Evolutionary conservation across 2,329 filamentous ascomycete species (phyloP), one percentile per base, ranked within the genome.

Genomic region (Exutisphaerella laricina): DNA sequence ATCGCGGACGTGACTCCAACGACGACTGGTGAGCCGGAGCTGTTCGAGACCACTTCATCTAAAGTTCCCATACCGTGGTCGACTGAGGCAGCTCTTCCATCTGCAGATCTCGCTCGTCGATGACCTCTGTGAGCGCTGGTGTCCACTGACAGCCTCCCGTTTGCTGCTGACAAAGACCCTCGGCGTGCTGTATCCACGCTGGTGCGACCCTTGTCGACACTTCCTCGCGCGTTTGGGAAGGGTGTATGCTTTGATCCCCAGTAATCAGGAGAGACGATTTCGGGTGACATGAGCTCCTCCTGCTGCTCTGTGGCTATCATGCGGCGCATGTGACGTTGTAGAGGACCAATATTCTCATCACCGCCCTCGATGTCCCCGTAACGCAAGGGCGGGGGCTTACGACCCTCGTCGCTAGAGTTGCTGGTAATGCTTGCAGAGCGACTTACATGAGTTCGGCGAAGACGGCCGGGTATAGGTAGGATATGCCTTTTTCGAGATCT

Each of bases 291-390:
- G 6, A 50, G 41, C 35, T 65, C 58, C 7, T 56, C 63, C 44
- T 56, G 58, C n/a, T 64, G 62, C 30, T 72, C 68, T 33, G 66
- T 61, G 34, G 67, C 65, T 39, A 73, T 63, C 49, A 72, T 55
- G 8, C 61, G 53, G 33, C 65, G 60, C 60, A 73, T 66, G 36
- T 70, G 70, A 17, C 67, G 57, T 39, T 69, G 67, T 16, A 74
- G 58, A 4, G 71, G 69, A 5, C 69, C 70, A 14, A 63, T 69
- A 37, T 73, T 72, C 39, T 68, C 62, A 12, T 66, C 62, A 10
- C 65, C 61, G 4, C 46, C 50, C 33, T 53, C 48, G 12, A 46
- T 46, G 30, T 51, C 46, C 49, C 53, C 7, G 78, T 78, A 74
- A 39, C 77, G 73, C 9, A 46, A 18, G 4, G 45, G 36, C 18